Evolutionary conservation across 1,139 yeast genomes (phyloP), one percentile per base, ranked within the genome.

Genomic region (Pichia sp.): DNA sequence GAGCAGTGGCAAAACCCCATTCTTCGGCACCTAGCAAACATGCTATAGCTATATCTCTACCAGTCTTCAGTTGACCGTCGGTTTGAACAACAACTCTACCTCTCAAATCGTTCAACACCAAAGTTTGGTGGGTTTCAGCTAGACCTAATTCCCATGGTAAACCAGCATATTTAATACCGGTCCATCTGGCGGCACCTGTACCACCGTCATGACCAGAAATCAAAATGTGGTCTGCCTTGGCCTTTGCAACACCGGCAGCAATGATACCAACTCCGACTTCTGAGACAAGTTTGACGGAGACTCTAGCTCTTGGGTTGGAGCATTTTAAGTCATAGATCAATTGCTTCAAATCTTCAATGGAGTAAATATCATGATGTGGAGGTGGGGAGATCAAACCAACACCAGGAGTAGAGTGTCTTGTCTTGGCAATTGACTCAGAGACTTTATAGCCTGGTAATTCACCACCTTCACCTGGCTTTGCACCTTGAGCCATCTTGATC

Each of bases 401-500:
- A 67, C 96, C 96, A 45, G 96, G 90, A 51, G 98, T 93, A 0
- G 97, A 90, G 71, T 92, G 97, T 75, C 99, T 84, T 4, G 98
- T 92, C 73, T 87, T 90, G 54, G 96, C 99, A 75, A 93, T 93
- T 52, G 82, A 82, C 54, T 79, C 82, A 45, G 95, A 82, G 50
- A 93, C 98, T 74, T 93, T 93, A 75, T 88, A 87, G 58, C 97
- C 97, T 47, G 98, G 97, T 64, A 93, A 78, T 73, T 93, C 98
- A 80, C 99, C 99, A 78, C 99, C 99, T 77, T 93, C 98, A 77
- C 98, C 99, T 8, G 98, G 98, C 74, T 93, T 93, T 55, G 99
- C 99, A 74, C 99, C 98, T 75, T 93, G 99, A 8, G 99, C 98
- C 95, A 93, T 90, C 75, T 93, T 93, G 71, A 93, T 93, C 75